Conservation (phyloP, 495 filamentous ascomycete genomes). For the Corynascus novoguineensis region DNA sequence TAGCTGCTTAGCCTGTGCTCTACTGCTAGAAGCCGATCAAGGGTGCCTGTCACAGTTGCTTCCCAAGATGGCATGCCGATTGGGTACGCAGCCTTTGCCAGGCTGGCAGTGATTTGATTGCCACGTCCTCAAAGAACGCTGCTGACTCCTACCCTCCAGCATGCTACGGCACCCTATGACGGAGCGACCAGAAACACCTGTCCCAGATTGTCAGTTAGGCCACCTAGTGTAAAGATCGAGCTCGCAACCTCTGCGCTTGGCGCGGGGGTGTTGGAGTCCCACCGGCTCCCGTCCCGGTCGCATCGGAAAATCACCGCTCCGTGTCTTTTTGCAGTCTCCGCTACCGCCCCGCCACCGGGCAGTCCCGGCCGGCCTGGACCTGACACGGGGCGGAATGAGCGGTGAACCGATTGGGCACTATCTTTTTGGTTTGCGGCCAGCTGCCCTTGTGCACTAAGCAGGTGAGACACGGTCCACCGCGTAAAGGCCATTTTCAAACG, state of each 20-base stretch:
- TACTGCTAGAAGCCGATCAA: too few relatives aligned
- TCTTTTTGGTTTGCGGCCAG: not conserved
- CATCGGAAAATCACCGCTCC: slow-evolving; percentile 1
- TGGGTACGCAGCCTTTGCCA: not conserved
- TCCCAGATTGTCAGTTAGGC: not conserved
- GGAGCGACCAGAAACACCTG: too few relatives aligned
- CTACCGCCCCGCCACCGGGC: too few relatives aligned
- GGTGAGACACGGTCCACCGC: not conserved
- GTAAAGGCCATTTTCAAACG: too few relatives aligned
- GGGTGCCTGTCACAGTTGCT: too few relatives aligned
- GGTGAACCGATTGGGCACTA: slow-evolving; percentile 6
- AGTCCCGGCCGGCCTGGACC: too few relatives aligned
- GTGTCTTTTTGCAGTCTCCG: not conserved
- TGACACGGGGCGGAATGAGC: slow-evolving; percentile 5
- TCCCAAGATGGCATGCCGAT: too few relatives aligned
- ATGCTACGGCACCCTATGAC: not conserved
- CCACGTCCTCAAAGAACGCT: not conserved
- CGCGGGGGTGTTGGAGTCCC: too few relatives aligned
- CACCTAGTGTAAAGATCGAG: not conserved
- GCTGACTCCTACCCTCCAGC: not conserved
- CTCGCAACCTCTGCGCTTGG: too few relatives aligned
- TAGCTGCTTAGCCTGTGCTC: too few relatives aligned
- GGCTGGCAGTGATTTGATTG: not conserved
- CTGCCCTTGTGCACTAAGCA: not conserved
- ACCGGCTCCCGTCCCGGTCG: not conserved